A percentile compares a stretch with the other conserved stretches of the same genome.
Evolutionary conservation across 805 yeast species (phyloP).

Genomic region (Zygosaccharomyces siamensis): DNA sequence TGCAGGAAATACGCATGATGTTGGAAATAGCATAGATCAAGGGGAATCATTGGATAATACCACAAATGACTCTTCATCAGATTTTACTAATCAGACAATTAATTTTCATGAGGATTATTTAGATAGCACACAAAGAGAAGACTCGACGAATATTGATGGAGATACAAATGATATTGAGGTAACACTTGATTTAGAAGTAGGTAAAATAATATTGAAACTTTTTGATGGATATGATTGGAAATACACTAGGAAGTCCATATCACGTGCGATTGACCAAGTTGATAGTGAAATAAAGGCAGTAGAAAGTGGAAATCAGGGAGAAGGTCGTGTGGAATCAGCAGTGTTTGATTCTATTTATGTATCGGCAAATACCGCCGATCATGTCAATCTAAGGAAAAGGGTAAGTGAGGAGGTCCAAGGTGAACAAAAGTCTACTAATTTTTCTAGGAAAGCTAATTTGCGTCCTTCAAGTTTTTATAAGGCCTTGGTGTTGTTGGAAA

Average conservation of each 20-base stretch:
- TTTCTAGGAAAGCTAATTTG: constrained; percentile 48
- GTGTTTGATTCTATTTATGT: constrained; percentile 74
- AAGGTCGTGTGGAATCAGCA: constrained; percentile 15
- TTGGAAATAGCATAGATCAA: background rate
- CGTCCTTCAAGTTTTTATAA: constrained; percentile 62
- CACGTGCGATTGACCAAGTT: constrained; percentile 58
- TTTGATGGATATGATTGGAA: constrained; percentile 94
- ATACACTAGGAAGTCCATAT: constrained; percentile 62
- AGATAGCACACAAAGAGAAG: constrained; percentile 10
- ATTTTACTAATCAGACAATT: constrained; percentile 5
- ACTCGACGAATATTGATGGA: background rate
- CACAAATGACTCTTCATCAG: constrained; percentile 8
- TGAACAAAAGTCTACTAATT: constrained; percentile 22
- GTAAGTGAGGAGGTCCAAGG: constrained; percentile 51
- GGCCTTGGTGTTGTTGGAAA: constrained; percentile 49
- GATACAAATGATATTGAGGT: background rate
- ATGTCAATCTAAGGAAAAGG: constrained; percentile 43
- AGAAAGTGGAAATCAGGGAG: constrained; percentile 7
- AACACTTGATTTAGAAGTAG: constrained; percentile 29
- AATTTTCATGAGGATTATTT: constrained; percentile 17
- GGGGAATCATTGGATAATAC: constrained; percentile 1
- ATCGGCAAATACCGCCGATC: constrained; percentile 47
- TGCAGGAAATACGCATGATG: background rate
- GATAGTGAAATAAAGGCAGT: constrained; percentile 39
- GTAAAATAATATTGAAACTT: constrained; percentile 44